phyloP scores from a whole-genome alignment of 352 stramenopile species.

The Globisporangium canariense region DNA sequence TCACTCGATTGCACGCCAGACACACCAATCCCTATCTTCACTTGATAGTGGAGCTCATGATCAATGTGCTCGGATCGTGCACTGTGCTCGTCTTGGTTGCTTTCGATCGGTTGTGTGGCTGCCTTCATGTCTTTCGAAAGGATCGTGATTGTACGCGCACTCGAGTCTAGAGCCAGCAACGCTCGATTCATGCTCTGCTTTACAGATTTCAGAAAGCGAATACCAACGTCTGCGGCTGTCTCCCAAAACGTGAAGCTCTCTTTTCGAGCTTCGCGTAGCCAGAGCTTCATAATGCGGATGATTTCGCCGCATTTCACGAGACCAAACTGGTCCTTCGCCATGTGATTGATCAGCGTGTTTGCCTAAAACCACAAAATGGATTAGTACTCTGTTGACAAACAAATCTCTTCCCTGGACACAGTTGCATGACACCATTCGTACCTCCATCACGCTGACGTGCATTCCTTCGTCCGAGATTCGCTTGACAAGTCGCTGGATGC shows the following conservation, averaged over 20 bases:
- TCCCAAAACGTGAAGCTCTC: conserved; percentile 35
- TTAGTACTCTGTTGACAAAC: not conserved
- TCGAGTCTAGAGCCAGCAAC: conserved; percentile 7
- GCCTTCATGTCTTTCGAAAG: conserved; percentile 11
- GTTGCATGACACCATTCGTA: conserved; percentile 15
- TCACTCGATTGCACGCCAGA: not conserved
- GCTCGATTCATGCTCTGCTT: conserved; percentile 20
- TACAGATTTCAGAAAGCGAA: conserved; percentile 17
- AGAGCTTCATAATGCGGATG: conserved; percentile 42
- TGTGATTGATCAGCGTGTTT: conserved; percentile 24
- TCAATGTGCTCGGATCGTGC: conserved; percentile 17
- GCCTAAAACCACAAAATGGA: conserved; percentile 24
- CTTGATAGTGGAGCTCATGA: conserved; percentile 34
- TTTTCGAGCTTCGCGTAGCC: conserved; percentile 29
- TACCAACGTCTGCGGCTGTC: conserved; percentile 17
- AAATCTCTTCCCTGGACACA: not conserved
- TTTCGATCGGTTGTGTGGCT: conserved; percentile 7
- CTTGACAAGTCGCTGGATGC: conserved; percentile 36
- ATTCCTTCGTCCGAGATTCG: conserved; percentile 41
- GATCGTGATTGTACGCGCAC: conserved; percentile 10
- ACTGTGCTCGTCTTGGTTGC: not conserved
- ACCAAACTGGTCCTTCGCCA: conserved; percentile 39
- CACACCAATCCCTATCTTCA: conserved; percentile 26
- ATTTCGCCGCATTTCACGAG: conserved; percentile 46
- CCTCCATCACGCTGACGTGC: conserved; percentile 26